phyloP scores from a whole-genome alignment of 2,329 filamentous ascomycete species.

The Trichoderma oligosporum region DNA sequence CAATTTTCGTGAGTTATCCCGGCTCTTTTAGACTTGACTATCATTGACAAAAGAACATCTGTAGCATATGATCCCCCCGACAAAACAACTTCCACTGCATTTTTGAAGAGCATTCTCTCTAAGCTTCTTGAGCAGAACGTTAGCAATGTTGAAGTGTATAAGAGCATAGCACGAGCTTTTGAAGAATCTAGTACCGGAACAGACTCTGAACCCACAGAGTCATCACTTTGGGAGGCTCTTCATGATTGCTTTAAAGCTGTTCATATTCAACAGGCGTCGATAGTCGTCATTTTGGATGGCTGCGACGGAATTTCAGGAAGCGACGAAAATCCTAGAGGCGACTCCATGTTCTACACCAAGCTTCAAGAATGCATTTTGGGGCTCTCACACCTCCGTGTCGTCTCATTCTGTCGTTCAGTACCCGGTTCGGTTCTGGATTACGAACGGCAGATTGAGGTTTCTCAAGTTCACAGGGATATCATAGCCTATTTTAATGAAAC shows the following conservation, averaged over 20 bases:
- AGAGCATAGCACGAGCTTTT: not conserved
- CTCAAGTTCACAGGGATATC: not conserved
- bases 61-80: not conserved
- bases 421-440: not conserved
- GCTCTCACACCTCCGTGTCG: not conserved
- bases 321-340: not conserved
- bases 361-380: not conserved
- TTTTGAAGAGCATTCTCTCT: not conserved
- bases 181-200: not conserved
- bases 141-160: not conserved
- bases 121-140: not conserved
- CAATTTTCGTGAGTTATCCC: constrained; percentile 33
- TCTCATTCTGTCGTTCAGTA: not conserved
- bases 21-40: not conserved
- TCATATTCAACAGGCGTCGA: constrained; percentile 27
- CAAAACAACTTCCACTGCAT: not conserved
- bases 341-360: not conserved
- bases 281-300: constrained; percentile 38
- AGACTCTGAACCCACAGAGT: not conserved
- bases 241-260: constrained; percentile 32
- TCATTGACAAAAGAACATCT: not conserved
- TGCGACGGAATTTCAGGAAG: constrained; percentile 34
- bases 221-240: constrained; percentile 27
- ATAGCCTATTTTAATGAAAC: not conserved
- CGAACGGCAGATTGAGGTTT: not conserved